Evolutionary conservation across 2,329 filamentous ascomycete species (phyloP), one percentile per base, ranked within the genome.

Genomic region (Dactylellina parvicollis): DNA sequence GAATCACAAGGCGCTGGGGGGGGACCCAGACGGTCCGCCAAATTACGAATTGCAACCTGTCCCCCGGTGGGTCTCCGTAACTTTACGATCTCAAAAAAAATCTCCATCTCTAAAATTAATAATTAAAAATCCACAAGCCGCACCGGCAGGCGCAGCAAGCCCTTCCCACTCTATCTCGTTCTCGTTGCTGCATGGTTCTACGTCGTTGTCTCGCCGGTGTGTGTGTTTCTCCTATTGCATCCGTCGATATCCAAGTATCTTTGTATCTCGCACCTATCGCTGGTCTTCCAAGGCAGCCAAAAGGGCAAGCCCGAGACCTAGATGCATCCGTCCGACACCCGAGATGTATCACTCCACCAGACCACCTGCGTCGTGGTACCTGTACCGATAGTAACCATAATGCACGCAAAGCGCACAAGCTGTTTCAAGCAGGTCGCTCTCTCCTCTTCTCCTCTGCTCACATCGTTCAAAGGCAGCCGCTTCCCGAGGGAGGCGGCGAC

Each of bases 21-120:
- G n/a, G n/a, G n/a, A n/a, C n/a, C 36, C 47, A 42, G 47, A 22
- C 59, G 59, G 59, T 54, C 59, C 59, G 59, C 59, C 16, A 50
- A 54, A 64, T 64, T 64, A 64, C 59, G 59, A 64, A 64, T 46
- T 34, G 28, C 12, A 16, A 1, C 47, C 47, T 8, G 49, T 32
- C 26, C n/a, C 10, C 16, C 30, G 18, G 18, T 38, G 26, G 49
- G 7, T 55, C 30, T 38, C 50, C 12, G 26, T 14, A 52, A 28
- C 47, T n/a, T n/a, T n/a, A n/a, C n/a, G n/a, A n/a, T n/a, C n/a
- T n/a, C n/a, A n/a, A n/a, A n/a, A n/a, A n/a, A n/a, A n/a, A n/a
- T n/a, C n/a, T n/a, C n/a, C n/a, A n/a, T n/a, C n/a, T n/a, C n/a
- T n/a, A n/a, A n/a, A n/a, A n/a, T n/a, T n/a, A n/a, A n/a, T n/a